Evolutionary conservation across 768 basidiomycete genomes (phyloP), one percentile per base, ranked within the genome.

Genomic region (Psilocybe sp.): DNA sequence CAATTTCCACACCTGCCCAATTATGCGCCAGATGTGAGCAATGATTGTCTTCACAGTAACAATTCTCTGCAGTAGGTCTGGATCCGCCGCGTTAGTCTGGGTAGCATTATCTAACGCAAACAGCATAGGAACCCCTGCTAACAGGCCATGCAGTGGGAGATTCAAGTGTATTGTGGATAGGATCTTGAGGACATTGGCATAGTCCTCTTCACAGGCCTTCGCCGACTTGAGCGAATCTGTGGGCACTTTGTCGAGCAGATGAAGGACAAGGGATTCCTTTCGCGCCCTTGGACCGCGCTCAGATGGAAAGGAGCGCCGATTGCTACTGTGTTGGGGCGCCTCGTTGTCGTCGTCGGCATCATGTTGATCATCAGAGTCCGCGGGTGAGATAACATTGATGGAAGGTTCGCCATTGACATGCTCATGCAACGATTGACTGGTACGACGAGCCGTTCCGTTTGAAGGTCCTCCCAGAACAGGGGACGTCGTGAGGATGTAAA

Each of bases 121-220:
- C 20, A 97, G 66, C 90, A 97, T 93, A 4, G 94, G 93, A 32
- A 91, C 68, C 16, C 92, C 89, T 2, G 84, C 82, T 14, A 93
- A 68, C 36, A 96, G 58, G 2, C 84, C 87, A 37, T 86, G 81
- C 20, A 86, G 69, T 1, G 94, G 92, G n/a, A 90, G 65, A 44
- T 85, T 76, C 53, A 85, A 74, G 44, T 92, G 85, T 20, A 90
- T 73, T 3, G 79, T 77, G 5, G 72, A 75, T 34, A 96, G 75
- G 28, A 93, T 76, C 39, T 80, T 75, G 37, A 87, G 70, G 31
- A 92, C 78, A 59, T 84, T 80, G 8, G 81, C 74, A 62, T 90
- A 92, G 59, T 96, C 94, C 34, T 83, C 81, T 13, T 84, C 68
- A 6, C 77, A 82, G 10, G 90, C 90, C 13, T 78, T 69, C 18